A percentile compares a stretch with the other conserved stretches of the same genome.
These are phyloP conservation scores for Kockiozyma suomiensis DNA, from an alignment of 805 yeast genomes.

Conservation along the genomic window DNA sequence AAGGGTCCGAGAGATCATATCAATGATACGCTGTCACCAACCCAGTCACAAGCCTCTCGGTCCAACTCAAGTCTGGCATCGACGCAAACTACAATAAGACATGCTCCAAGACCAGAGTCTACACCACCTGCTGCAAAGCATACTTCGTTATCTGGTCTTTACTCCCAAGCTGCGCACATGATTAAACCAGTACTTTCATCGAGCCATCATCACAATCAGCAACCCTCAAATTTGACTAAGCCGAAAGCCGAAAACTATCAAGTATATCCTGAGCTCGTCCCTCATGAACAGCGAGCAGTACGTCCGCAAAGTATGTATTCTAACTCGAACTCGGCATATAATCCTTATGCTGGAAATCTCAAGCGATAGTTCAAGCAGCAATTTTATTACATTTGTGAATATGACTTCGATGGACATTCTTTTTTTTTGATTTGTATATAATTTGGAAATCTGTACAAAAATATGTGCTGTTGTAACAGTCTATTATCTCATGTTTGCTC, in stretches of 20 bases:
- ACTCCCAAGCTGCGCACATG: constrained; percentile 1
- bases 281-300: constrained; percentile 1
- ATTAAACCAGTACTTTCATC: background rate
- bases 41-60: background rate
- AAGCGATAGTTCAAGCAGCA: background rate
- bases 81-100: background rate
- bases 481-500: background rate
- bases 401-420: background rate
- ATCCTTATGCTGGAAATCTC: background rate
- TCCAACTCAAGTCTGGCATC: background rate
- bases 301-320: background rate
- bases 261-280: constrained; percentile 9
- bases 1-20: background rate
- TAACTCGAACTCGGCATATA: background rate
- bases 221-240: background rate
- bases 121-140: background rate
- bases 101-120: background rate
- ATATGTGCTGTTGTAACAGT: background rate
- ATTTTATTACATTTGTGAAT: too few relatives aligned
- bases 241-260: background rate
- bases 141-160: background rate
- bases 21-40: background rate
- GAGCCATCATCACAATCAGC: background rate
- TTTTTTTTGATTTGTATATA: background rate
- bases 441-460: background rate